Evolutionary conservation across 179 eudicot genomes (phyloP).

Genomic region (Silene noctiflora): DNA sequence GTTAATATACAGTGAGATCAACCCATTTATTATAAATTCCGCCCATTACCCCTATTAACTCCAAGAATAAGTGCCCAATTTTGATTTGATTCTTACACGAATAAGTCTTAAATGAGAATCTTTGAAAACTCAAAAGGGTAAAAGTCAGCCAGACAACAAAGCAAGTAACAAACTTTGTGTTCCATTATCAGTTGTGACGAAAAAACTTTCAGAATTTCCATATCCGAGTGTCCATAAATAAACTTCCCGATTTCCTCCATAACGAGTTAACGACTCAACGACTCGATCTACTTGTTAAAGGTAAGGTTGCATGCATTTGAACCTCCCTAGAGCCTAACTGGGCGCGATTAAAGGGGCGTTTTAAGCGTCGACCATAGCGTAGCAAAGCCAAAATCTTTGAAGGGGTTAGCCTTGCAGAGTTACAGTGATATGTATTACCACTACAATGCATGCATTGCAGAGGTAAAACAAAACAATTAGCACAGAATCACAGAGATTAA

Average conservation of each 20-base stretch:
- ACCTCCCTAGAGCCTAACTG: neutral
- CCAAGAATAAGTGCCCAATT: too few relatives aligned
- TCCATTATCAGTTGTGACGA: too few relatives aligned
- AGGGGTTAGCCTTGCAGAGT: neutral
- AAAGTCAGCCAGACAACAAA: too few relatives aligned
- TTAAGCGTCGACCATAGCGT: neutral
- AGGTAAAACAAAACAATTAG: neutral
- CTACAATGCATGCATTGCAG: neutral
- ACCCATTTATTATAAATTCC: neutral
- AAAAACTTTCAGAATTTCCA: neutral
- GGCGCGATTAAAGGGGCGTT: neutral
- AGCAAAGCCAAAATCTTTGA: neutral
- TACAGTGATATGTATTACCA: neutral
- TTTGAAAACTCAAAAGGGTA: too few relatives aligned
- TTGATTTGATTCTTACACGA: too few relatives aligned
- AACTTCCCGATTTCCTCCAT: neutral
- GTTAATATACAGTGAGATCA: neutral
- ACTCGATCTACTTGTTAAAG: neutral
- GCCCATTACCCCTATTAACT: neutral
- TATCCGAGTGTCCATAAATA: neutral
- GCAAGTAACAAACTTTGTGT: too few relatives aligned
- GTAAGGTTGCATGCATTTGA: neutral
- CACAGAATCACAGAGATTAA: conserved; percentile 7
- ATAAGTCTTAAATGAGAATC: too few relatives aligned
- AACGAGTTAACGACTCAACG: too few relatives aligned